phyloP scores from a whole-genome alignment of 495 filamentous ascomycete species.

The Echria macrotheca region DNA sequence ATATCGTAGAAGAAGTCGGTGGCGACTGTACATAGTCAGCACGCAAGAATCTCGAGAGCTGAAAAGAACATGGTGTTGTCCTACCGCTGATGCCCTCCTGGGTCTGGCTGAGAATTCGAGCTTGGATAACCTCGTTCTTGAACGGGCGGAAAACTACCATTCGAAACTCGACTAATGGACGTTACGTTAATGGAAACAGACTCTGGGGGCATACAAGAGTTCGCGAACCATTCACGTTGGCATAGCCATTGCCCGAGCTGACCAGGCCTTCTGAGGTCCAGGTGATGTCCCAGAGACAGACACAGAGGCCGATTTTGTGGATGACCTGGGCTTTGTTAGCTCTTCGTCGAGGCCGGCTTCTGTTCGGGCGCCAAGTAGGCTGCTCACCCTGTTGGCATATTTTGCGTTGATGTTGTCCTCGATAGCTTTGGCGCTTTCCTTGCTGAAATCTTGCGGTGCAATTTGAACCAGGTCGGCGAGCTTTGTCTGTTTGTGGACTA shows the following conservation, averaged over 20 bases:
- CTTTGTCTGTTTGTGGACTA: slow-evolving; percentile 42
- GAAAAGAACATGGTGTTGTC: too few relatives aligned
- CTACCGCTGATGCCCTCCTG: slow-evolving; percentile 69
- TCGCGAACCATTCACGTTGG: slow-evolving; percentile 78
- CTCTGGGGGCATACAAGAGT: background rate
- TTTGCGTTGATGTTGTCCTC: slow-evolving; percentile 94
- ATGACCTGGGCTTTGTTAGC: slow-evolving; percentile 26
- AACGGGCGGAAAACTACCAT: slow-evolving; percentile 93
- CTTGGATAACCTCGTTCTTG: slow-evolving; percentile 81
- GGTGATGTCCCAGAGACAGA: slow-evolving; percentile 83
- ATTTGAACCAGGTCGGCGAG: slow-evolving; percentile 92
- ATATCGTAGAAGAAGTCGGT: slow-evolving; percentile 92
- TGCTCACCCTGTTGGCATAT: slow-evolving; percentile 79
- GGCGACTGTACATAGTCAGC: slow-evolving; percentile 57
- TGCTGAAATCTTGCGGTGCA: slow-evolving; percentile 75
- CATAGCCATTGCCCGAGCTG: slow-evolving; percentile 80
- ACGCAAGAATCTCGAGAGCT: too few relatives aligned
- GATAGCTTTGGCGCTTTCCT: slow-evolving; percentile 68
- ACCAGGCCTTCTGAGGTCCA: slow-evolving; percentile 86
- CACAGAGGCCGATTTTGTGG: slow-evolving; percentile 80
- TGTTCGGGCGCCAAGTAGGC: too few relatives aligned
- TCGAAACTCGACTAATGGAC: slow-evolving; percentile 71
- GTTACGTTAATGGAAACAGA: background rate
- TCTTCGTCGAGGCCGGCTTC: too few relatives aligned
- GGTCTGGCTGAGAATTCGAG: slow-evolving; percentile 67